phyloP scores from a whole-genome alignment of 805 yeast genomes.

The Yamadazyma laniorum region DNA sequence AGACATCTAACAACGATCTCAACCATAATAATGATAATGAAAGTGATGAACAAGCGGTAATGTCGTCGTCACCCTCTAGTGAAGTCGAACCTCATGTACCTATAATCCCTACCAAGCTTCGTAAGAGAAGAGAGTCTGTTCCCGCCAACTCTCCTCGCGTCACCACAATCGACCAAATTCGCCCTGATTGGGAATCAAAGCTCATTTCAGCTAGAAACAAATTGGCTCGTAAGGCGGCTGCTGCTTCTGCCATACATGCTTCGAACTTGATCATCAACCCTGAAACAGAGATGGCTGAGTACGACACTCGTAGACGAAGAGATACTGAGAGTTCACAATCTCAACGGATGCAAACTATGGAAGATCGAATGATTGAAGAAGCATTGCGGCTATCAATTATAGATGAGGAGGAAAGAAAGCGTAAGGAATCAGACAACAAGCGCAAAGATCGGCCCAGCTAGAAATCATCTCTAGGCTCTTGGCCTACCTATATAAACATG shows the following conservation, averaged over 20 bases:
- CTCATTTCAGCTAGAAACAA: conserved; percentile 70
- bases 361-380: conserved; percentile 80
- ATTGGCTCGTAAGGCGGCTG: conserved; percentile 83
- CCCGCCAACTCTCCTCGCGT: conserved; percentile 70
- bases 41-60: conserved; percentile 5
- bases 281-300: conserved; percentile 13
- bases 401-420: conserved; percentile 61
- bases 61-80: conserved; percentile 12
- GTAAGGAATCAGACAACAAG: conserved; percentile 13
- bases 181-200: conserved; percentile 91
- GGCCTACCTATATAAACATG: too few relatives aligned
- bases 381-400: conserved; percentile 73
- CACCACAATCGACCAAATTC: conserved; percentile 72
- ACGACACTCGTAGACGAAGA: conserved; percentile 18
- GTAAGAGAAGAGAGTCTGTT: conserved; percentile 42
- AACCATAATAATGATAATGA: background rate
- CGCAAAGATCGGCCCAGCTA: background rate
- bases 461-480: too few relatives aligned
- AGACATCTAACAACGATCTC: background rate
- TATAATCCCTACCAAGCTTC: conserved; percentile 1
- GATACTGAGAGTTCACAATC: conserved; percentile 8
- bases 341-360: conserved; percentile 20
- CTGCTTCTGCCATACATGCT: conserved; percentile 92
- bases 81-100: background rate
- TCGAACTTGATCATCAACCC: conserved; percentile 62